These are phyloP conservation scores for Aspergillus sclerotioniger DNA, from an alignment of 495 filamentous ascomycete species.

Conservation along the genomic window DNA sequence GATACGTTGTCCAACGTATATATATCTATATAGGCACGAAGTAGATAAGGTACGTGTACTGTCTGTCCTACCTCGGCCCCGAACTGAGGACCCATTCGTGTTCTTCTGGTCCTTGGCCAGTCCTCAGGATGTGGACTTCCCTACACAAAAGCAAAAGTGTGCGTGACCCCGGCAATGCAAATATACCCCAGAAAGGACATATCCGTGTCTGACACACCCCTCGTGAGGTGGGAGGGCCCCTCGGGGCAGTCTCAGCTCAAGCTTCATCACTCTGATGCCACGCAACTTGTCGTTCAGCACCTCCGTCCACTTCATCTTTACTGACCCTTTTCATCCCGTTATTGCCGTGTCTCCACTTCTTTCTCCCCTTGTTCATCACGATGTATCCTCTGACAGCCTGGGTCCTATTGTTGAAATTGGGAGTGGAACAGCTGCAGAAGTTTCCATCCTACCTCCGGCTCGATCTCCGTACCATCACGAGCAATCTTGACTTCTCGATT, in stretches of 20 bases:
- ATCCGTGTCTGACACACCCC: not conserved
- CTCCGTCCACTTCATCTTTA: not conserved
- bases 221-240: not conserved
- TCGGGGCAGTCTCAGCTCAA: not conserved
- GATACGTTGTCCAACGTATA: not conserved
- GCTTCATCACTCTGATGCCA: not conserved
- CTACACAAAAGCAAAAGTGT: not conserved
- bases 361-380: not conserved
- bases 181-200: not conserved
- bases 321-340: not conserved
- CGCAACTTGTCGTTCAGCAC: not conserved
- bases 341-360: not conserved
- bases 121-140: not conserved
- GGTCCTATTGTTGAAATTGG: slow-evolving; percentile 2
- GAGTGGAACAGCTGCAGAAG: slow-evolving; percentile 75
- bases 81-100: too few species aligned
- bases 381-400: not conserved
- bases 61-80: not conserved
- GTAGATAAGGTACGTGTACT: not conserved
- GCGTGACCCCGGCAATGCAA: not conserved
- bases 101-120: not conserved
- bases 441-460: slow-evolving; percentile 75
- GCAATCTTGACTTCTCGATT: slow-evolving; percentile 97
- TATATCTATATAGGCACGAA: not conserved
- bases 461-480: slow-evolving; percentile 90